Conservation (phyloP, 352 stramenopile genomes). For the Globisporangium splendens region DNA sequence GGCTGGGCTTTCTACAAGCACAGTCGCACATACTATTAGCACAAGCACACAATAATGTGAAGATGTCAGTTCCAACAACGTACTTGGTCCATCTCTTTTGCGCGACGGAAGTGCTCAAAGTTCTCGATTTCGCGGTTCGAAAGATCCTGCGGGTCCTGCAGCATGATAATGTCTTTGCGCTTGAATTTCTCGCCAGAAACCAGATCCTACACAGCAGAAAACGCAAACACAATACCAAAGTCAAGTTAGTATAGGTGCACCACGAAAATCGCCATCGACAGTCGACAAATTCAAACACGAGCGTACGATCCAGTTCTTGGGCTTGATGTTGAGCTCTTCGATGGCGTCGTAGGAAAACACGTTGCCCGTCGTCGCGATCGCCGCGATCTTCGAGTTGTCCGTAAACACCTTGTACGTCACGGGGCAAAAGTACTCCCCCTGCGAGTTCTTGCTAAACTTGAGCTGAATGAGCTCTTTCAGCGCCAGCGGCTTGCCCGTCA, state of each 20-base stretch:
- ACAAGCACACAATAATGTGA: not conserved
- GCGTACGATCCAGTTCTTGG: constrained; percentile 92
- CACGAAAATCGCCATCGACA: too few relatives aligned
- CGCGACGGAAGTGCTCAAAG: constrained; percentile 92
- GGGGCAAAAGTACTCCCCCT: constrained; percentile 85
- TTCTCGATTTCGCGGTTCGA: constrained; percentile 95
- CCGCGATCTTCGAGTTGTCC: constrained; percentile 85
- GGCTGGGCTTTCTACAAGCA: constrained; percentile 12
- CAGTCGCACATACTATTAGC: not conserved
- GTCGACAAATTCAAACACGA: too few relatives aligned
- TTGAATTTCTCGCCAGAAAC: constrained; percentile 91
- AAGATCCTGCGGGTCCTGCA: constrained; percentile 93
- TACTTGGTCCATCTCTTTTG: constrained; percentile 47
- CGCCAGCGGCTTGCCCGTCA: constrained; percentile 88
- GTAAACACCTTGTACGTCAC: constrained; percentile 97
- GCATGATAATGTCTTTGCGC: constrained; percentile 91
- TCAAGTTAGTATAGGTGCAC: constrained; percentile 9
- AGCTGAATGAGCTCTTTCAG: constrained; percentile 94
- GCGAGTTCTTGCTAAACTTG: constrained; percentile 78
- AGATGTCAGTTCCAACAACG: not conserved
- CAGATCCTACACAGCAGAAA: constrained; percentile 79
- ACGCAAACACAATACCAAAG: constrained; percentile 2
- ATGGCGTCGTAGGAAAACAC: constrained; percentile 97
- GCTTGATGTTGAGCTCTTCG: constrained; percentile 98
- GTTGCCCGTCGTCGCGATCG: constrained; percentile 86